Evolutionary conservation across 768 basidiomycete genomes (phyloP).

Genomic region (Tylopilus plumbeoviolaceoides): DNA sequence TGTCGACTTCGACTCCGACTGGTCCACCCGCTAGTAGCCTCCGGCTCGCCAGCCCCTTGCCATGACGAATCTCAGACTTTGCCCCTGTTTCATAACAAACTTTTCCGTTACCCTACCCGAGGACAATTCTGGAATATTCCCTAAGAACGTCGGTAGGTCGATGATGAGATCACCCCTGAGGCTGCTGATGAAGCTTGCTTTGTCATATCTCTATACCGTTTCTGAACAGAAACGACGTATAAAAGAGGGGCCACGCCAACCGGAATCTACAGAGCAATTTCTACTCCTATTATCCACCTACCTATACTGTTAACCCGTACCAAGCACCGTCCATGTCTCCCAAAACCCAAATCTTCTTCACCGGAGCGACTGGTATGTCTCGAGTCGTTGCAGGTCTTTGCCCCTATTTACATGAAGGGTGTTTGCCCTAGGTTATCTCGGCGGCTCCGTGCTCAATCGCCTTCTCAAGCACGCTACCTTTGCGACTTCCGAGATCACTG

Average conservation of each 20-base stretch:
- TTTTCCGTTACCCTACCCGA: too few species aligned
- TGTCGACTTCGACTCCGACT: too few species aligned
- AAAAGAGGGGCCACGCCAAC: neutral
- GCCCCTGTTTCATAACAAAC: too few species aligned
- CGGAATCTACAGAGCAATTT: neutral
- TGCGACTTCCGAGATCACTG: constrained; percentile 23
- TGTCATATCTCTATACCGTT: too few species aligned
- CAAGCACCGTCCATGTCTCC: constrained; percentile 8
- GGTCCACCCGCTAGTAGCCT: too few species aligned
- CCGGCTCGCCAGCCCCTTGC: too few species aligned
- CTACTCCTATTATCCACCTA: neutral
- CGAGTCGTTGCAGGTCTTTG: neutral
- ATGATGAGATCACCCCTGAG: too few species aligned
- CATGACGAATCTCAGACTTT: too few species aligned
- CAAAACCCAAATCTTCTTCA: constrained; percentile 20
- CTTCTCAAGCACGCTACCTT: constrained; percentile 27
- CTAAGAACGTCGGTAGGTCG: too few species aligned
- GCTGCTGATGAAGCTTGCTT: too few species aligned
- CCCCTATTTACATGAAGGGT: neutral
- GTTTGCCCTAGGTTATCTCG: constrained; percentile 29
- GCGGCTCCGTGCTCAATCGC: constrained; percentile 28
- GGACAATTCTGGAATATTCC: too few species aligned
- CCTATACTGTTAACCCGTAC: neutral
- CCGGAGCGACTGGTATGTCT: constrained; percentile 19
- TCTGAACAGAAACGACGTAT: neutral